These are phyloP conservation scores for Hanseniaspora lindneri DNA, from an alignment of 805 yeast genomes.

Conservation along the genomic window DNA sequence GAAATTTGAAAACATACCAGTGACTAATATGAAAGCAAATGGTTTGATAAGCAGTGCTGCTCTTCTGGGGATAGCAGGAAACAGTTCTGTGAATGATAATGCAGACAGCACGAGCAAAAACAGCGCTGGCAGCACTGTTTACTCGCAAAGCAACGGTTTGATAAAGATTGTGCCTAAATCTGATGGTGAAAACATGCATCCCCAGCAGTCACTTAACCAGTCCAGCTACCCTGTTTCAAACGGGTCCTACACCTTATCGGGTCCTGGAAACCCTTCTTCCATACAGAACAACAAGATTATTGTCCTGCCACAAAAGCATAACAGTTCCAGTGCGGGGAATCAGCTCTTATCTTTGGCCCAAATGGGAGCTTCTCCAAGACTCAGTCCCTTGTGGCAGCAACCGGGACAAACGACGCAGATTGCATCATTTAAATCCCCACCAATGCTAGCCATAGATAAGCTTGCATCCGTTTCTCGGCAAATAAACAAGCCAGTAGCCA, in stretches of 20 bases:
- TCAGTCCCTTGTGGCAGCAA: conserved; percentile 7
- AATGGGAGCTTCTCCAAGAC: conserved; percentile 4
- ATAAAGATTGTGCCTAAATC: conserved; percentile 12
- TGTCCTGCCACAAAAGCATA: background rate
- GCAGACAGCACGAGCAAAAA: background rate
- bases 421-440: conserved; percentile 6
- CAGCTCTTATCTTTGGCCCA: background rate
- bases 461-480: conserved; percentile 14
- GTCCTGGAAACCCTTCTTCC: too few species aligned
- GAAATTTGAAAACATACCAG: background rate
- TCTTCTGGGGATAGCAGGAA: conserved; percentile 1
- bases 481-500: background rate
- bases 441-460: conserved; percentile 14
- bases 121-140: background rate
- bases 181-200: conserved; percentile 1
- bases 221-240: background rate
- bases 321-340: background rate
- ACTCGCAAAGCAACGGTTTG: background rate
- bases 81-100: background rate
- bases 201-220: background rate
- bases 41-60: conserved; percentile 9
- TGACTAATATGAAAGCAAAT: background rate
- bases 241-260: too few species aligned
- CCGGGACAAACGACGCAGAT: background rate
- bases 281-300: background rate